These are phyloP conservation scores for Metschnikowia borealis DNA, from an alignment of 805 yeast species.

Conservation along the genomic window DNA sequence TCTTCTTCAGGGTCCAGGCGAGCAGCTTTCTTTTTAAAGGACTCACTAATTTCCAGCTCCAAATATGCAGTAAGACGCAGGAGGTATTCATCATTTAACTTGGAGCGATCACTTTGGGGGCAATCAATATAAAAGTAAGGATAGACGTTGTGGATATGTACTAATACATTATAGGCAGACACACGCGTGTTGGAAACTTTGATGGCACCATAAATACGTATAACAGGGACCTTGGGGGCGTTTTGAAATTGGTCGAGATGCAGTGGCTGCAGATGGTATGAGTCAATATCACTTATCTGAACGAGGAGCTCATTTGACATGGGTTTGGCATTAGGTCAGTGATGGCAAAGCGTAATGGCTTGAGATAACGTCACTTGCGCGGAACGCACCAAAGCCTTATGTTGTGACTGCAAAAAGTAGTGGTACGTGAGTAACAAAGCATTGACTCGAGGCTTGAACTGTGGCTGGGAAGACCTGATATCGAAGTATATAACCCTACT, in stretches of 20 bases:
- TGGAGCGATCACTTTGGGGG: slow-evolving; percentile 32
- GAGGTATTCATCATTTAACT: slow-evolving; percentile 27
- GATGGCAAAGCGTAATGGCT: neutral
- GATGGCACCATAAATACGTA: slow-evolving; percentile 72
- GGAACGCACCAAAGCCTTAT: neutral
- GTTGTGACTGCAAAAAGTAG: slow-evolving; percentile 1
- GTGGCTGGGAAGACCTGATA: neutral
- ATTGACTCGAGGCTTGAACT: neutral
- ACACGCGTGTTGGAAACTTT: slow-evolving; percentile 41
- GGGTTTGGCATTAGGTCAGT: neutral
- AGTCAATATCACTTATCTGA: slow-evolving; percentile 62
- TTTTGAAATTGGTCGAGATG: slow-evolving; percentile 45
- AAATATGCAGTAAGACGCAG: slow-evolving; percentile 37
- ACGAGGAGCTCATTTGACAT: slow-evolving; percentile 23
- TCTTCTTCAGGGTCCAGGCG: slow-evolving; percentile 12
- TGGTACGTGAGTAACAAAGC: neutral
- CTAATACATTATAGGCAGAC: slow-evolving; percentile 28
- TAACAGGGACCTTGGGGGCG: slow-evolving; percentile 60
- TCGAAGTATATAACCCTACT: too few relatives aligned
- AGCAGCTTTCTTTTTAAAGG: slow-evolving; percentile 28
- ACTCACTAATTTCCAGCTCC: slow-evolving; percentile 40
- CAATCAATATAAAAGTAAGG: slow-evolving; percentile 78
- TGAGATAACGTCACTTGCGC: neutral
- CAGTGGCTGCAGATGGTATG: slow-evolving; percentile 58
- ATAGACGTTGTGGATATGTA: slow-evolving; percentile 79